phyloP scores from a whole-genome alignment of 2,329 filamentous ascomycete genomes.

The Aspergillus hortae region DNA sequence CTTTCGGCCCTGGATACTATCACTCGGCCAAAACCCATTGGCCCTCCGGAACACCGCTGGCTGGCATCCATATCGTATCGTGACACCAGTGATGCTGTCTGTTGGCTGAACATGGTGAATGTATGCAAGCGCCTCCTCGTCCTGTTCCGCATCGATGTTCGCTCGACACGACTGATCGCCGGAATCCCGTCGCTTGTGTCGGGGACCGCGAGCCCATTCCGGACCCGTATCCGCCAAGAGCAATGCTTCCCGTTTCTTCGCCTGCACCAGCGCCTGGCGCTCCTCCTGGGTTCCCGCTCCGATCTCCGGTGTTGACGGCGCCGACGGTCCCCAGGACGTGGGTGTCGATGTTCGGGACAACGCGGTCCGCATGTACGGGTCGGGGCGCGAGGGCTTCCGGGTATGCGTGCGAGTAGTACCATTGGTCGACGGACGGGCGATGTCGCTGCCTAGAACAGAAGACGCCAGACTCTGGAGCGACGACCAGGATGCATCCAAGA shows the following conservation, averaged over 20 bases:
- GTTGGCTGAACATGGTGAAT: constrained; percentile 77
- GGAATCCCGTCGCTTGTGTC: constrained; percentile 47
- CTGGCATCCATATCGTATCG: constrained; percentile 84
- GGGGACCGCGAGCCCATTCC: constrained; percentile 30
- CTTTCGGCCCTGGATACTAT: constrained; percentile 80
- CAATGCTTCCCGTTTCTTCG: constrained; percentile 46
- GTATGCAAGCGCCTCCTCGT: constrained; percentile 79
- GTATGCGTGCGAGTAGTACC: constrained; percentile 25
- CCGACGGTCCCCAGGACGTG: constrained; percentile 43
- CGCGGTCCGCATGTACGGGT: constrained; percentile 23
- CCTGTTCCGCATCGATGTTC: constrained; percentile 48
- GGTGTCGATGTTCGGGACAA: constrained; percentile 21
- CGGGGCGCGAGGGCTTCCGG: constrained; percentile 37
- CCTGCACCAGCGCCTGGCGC: constrained; percentile 43
- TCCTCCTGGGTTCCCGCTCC: constrained; percentile 42
- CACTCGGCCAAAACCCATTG: constrained; percentile 92
- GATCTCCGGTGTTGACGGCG: constrained; percentile 26
- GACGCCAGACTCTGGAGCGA: constrained; percentile 48
- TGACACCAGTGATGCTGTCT: constrained; percentile 88
- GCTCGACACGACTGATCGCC: constrained; percentile 30
- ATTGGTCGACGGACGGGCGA: constrained; percentile 23
- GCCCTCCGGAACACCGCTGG: constrained; percentile 78
- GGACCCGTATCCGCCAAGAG: constrained; percentile 42
- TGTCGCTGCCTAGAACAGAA: constrained; percentile 44
- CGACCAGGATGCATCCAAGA: constrained; percentile 48